These are phyloP conservation scores for Protomyces macrosporus DNA, from an alignment of 1,139 yeast genomes.

Conservation along the genomic window DNA sequence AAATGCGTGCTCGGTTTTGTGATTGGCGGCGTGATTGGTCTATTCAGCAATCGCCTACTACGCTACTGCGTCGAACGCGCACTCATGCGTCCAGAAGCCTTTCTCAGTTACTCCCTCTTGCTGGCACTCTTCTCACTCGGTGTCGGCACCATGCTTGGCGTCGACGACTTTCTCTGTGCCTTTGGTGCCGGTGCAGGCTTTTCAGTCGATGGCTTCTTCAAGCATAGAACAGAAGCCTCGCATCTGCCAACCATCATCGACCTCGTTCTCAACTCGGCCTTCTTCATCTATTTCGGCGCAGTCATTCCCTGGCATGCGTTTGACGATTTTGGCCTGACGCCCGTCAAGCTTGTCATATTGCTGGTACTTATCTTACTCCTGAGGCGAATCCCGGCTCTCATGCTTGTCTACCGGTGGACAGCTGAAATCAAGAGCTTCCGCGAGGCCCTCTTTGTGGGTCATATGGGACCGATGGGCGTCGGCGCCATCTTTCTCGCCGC, in stretches of 20 bases:
- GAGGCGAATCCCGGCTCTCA: slow-evolving; percentile 7
- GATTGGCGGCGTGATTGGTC: slow-evolving; percentile 13
- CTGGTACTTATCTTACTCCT: slow-evolving; percentile 3
- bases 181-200: slow-evolving; percentile 23
- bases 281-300: slow-evolving; percentile 25
- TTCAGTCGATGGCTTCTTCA: slow-evolving; percentile 18
- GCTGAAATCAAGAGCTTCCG: slow-evolving; percentile 13
- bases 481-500: slow-evolving; percentile 18
- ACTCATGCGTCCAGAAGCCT: slow-evolving; percentile 21
- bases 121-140: slow-evolving; percentile 14
- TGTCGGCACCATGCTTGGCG: slow-evolving; percentile 20
- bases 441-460: slow-evolving; percentile 22
- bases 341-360: slow-evolving; percentile 13
- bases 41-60: not conserved
- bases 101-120: slow-evolving; percentile 16
- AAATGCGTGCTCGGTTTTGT: slow-evolving; percentile 6
- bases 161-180: slow-evolving; percentile 13
- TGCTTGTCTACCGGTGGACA: slow-evolving; percentile 1
- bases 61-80: not conserved
- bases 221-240: slow-evolving; percentile 8
- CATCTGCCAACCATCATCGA: slow-evolving; percentile 17
- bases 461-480: slow-evolving; percentile 25
- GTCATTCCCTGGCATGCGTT: slow-evolving; percentile 17
- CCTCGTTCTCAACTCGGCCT: slow-evolving; percentile 13
- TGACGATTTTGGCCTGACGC: slow-evolving; percentile 2